Conservation (phyloP, 2,329 filamentous ascomycete species). For the Nothophaeocryptopus gaeumannii region DNA sequence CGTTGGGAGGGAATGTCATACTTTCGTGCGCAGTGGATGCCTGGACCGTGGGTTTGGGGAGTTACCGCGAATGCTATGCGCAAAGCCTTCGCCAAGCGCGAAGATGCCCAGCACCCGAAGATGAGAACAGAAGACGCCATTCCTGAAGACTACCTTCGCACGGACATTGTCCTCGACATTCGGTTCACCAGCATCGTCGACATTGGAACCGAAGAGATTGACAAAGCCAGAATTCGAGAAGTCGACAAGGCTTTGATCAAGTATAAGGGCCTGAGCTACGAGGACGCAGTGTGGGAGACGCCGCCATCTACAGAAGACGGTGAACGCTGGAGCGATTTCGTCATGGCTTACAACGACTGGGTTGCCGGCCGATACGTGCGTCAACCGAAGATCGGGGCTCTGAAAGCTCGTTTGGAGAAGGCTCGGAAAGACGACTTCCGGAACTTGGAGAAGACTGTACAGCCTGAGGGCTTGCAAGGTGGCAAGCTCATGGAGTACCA, state of each 20-base stretch:
- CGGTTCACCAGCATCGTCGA: slow-evolving; percentile 62
- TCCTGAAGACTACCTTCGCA: slow-evolving; percentile 77
- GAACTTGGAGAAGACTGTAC: slow-evolving; percentile 64
- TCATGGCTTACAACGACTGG: slow-evolving; percentile 81
- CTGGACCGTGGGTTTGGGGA: slow-evolving; percentile 84
- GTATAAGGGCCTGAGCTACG: slow-evolving; percentile 87
- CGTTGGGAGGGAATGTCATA: slow-evolving; percentile 85
- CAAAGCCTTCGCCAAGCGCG: slow-evolving; percentile 70
- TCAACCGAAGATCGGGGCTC: slow-evolving; percentile 50
- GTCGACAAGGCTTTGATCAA: slow-evolving; percentile 78
- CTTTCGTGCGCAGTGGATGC: slow-evolving; percentile 79
- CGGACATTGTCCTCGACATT: slow-evolving; percentile 86
- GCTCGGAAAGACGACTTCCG: slow-evolving; percentile 66
- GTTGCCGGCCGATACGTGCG: slow-evolving; percentile 74
- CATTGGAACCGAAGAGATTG: slow-evolving; percentile 63
- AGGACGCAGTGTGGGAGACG: slow-evolving; percentile 85
- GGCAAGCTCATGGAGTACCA: slow-evolving; percentile 93
- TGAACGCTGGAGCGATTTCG: slow-evolving; percentile 74
- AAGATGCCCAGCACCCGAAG: slow-evolving; percentile 61
- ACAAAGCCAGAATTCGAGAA: slow-evolving; percentile 67
- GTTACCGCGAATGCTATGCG: slow-evolving; percentile 63
- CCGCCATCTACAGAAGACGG: slow-evolving; percentile 66
- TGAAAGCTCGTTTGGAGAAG: slow-evolving; percentile 66
- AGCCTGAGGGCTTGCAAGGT: slow-evolving; percentile 70
- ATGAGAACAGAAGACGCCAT: slow-evolving; percentile 75